Conservation (phyloP, 2,329 filamentous ascomycete genomes). For the Aspergillus ochraceus region DNA sequence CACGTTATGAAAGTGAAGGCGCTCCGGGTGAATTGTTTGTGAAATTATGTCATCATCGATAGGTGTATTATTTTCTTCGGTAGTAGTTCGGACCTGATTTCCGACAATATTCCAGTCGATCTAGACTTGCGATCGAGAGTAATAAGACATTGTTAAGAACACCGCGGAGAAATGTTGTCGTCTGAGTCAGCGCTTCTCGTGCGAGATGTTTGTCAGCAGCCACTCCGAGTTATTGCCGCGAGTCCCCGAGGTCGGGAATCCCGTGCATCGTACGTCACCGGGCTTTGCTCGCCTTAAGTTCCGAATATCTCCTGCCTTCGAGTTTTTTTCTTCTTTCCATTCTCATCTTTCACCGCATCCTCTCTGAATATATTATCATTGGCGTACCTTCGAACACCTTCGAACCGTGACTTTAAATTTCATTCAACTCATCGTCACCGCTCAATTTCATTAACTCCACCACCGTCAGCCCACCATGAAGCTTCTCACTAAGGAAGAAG, state of each 20-base stretch:
- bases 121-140: not conserved
- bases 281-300: constrained; percentile 15
- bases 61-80: not conserved
- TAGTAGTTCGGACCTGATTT: not conserved
- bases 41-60: not conserved
- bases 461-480: constrained; percentile 64
- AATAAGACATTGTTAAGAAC: too few relatives aligned
- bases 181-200: not conserved
- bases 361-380: not conserved
- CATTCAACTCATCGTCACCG: not conserved
- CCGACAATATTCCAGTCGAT: not conserved
- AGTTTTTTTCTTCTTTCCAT: constrained; percentile 9
- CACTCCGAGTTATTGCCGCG: constrained; percentile 14
- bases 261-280: constrained; percentile 26
- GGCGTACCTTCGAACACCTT: not conserved
- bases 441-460: not conserved
- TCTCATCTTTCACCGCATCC: constrained; percentile 2
- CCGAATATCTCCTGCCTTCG: not conserved
- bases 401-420: not conserved
- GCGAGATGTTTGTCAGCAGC: constrained; percentile 1
- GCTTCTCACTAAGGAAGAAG: constrained; percentile 91
- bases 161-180: not conserved
- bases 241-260: constrained; percentile 23
- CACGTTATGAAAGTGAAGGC: not conserved
- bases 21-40: not conserved